Base-by-base conservation (phyloP, 2,329 filamentous ascomycete genomes). In the Daldinia sp. region DNA sequence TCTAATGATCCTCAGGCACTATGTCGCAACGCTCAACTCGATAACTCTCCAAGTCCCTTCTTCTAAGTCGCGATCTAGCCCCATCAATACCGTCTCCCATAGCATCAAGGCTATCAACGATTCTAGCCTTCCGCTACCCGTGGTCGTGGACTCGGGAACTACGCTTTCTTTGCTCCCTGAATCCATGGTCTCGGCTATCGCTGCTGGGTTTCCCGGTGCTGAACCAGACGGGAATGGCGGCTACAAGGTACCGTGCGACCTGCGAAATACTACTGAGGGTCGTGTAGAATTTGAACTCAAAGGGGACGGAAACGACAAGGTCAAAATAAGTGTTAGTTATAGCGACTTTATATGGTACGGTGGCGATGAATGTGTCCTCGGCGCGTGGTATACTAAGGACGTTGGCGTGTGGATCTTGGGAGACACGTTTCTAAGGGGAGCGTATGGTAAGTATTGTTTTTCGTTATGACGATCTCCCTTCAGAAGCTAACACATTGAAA, bases 61-160 rank as follows among this genome's bases (percentile, higher is more conserved):
- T 5, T 56, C 62, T 10, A 13, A 2, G 11, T 17, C 48, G n/a
- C 17, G 35, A 23, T 27, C 47, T 8, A 34, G 25, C n/a, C 41
- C 39, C 21, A n/a, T n/a, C 11, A 45, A 27, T 8, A 27, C 67
- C 17, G 3, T 58, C 6, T 30, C 43, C 32, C 13, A 15, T 5
- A 1, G 17, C 29, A 30, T 29, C 67, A 8, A 68, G 9, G 19
- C 61, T 58, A 53, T 70, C 27, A 27, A 32, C 3, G 66, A 69
- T 58, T 47, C 55, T 11, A 66, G 35, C 34, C 48, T 71, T 5
- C 79, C 82, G 21, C 68, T 76, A 8, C 78, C 77, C 48, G 79
- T 82, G 19, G 77, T 83, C 71, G 76, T 86, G 52, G 84, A 87
- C 74, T 83, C 81, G 2, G 84, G 84, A 52, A 81, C 82, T 1